phyloP scores from a whole-genome alignment of 2,329 filamentous ascomycete species.

The Sordariomycetes sp. region DNA sequence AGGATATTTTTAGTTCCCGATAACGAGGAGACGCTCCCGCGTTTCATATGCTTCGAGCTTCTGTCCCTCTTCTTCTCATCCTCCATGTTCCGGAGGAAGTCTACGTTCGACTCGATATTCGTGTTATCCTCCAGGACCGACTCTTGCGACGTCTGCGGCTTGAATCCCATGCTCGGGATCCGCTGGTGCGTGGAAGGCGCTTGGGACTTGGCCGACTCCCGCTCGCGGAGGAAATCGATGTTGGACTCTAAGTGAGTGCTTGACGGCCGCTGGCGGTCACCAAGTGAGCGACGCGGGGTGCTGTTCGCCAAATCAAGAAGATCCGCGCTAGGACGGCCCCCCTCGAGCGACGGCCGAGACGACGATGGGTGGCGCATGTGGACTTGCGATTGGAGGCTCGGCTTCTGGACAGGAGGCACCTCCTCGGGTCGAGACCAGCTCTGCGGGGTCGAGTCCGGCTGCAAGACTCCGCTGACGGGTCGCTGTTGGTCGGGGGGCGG shows the following conservation, averaged over 20 bases:
- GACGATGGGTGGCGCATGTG: slow-evolving; percentile 28
- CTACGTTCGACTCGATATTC: slow-evolving; percentile 61
- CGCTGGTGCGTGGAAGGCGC: neutral
- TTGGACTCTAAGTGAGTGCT: slow-evolving; percentile 78
- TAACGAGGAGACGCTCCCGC: slow-evolving; percentile 58
- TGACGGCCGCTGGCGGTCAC: slow-evolving; percentile 50
- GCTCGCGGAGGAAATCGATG: slow-evolving; percentile 69
- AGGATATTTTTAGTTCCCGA: slow-evolving; percentile 70
- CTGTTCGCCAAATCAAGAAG: slow-evolving; percentile 39
- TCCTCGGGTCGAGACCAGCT: neutral
- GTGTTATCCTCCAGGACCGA: slow-evolving; percentile 6
- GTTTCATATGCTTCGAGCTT: slow-evolving; percentile 50
- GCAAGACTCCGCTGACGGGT: slow-evolving; percentile 8
- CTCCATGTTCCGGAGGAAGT: slow-evolving; percentile 71
- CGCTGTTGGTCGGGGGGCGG: slow-evolving; percentile 23
- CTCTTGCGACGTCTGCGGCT: slow-evolving; percentile 4
- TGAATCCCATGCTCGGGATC: slow-evolving; percentile 5
- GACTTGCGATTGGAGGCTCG: neutral
- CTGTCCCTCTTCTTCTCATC: slow-evolving; percentile 44
- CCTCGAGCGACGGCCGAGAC: slow-evolving; percentile 58
- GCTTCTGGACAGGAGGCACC: slow-evolving; percentile 2
- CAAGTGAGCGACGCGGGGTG: slow-evolving; percentile 27
- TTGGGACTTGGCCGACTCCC: slow-evolving; percentile 34
- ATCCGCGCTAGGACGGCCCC: slow-evolving; percentile 52
- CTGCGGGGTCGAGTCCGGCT: neutral